phyloP scores from a whole-genome alignment of 345 rosid species.

The Eucalyptus marginata region DNA sequence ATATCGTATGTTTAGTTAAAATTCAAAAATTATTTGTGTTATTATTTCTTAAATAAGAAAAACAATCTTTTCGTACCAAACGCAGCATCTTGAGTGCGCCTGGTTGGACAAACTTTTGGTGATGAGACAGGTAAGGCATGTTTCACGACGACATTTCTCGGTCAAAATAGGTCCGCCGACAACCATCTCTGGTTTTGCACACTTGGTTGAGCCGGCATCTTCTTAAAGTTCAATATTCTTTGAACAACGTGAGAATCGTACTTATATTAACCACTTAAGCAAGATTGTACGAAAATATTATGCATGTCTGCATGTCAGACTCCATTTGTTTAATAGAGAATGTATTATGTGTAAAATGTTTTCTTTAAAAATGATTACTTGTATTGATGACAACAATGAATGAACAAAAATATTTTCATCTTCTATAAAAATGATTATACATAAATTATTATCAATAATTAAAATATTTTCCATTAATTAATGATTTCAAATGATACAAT shows the following conservation, averaged over 20 bases:
- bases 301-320: rapidly evolving
- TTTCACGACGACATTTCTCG: background rate
- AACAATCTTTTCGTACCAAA: background rate
- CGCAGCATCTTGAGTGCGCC: background rate
- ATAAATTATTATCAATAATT: no score
- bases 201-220: background rate
- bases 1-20: no score
- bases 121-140: background rate
- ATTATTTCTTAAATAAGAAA: background rate
- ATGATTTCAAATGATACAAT: no score
- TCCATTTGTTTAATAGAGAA: background rate
- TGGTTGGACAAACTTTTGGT: background rate
- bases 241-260: background rate
- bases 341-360: rapidly evolving
- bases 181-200: background rate
- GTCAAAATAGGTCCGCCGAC: background rate
- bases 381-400: rapidly evolving
- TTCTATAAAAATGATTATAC: no score
- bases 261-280: background rate
- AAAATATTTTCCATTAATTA: no score
- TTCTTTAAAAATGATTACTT: rapidly evolving
- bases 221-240: background rate
- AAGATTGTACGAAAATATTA: background rate
- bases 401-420: no score
- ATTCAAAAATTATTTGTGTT: rapidly evolving